Evolutionary conservation across 768 basidiomycete species (phyloP).

Genomic region (Mycena alexandri): DNA sequence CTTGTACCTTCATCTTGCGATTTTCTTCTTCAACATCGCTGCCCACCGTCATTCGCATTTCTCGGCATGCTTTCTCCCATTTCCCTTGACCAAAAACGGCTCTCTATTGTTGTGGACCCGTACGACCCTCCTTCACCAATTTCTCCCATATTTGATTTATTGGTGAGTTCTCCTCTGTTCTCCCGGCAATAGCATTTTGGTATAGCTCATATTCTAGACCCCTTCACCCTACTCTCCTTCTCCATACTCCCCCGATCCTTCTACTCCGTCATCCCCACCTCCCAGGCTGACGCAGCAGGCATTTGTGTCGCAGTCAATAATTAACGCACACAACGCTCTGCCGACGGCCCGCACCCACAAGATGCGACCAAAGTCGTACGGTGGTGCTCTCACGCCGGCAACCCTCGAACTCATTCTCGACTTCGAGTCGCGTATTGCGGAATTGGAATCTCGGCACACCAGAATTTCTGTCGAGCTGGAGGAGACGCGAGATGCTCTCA

Average conservation of each 20-base stretch:
- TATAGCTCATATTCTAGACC: conserved; percentile 1
- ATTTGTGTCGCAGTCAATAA: background rate
- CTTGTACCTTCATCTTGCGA: conserved; percentile 17
- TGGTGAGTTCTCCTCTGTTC: conserved; percentile 9
- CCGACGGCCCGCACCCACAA: background rate
- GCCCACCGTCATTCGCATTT: background rate
- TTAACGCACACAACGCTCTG: background rate
- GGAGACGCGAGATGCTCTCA: conserved; percentile 38
- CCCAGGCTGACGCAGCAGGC: conserved; percentile 19
- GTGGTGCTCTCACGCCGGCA: conserved; percentile 37
- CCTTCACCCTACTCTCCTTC: conserved; percentile 26
- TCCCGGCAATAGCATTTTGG: background rate
- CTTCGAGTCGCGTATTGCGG: conserved; percentile 41
- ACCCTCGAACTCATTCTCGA: conserved; percentile 36
- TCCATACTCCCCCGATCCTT: conserved; percentile 26
- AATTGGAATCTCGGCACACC: conserved; percentile 40
- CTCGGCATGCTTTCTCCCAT: conserved; percentile 29
- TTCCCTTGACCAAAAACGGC: conserved; percentile 29
- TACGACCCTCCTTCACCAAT: conserved; percentile 38
- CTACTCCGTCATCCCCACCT: conserved; percentile 14
- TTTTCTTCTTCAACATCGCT: conserved; percentile 3
- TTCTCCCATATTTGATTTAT: conserved; percentile 34
- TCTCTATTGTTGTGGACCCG: conserved; percentile 32
- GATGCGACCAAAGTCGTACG: conserved; percentile 38
- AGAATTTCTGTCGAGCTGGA: conserved; percentile 39